Base-by-base conservation (phyloP, 176 grass and related monocot genomes). In the Elaeis guineensis region DNA sequence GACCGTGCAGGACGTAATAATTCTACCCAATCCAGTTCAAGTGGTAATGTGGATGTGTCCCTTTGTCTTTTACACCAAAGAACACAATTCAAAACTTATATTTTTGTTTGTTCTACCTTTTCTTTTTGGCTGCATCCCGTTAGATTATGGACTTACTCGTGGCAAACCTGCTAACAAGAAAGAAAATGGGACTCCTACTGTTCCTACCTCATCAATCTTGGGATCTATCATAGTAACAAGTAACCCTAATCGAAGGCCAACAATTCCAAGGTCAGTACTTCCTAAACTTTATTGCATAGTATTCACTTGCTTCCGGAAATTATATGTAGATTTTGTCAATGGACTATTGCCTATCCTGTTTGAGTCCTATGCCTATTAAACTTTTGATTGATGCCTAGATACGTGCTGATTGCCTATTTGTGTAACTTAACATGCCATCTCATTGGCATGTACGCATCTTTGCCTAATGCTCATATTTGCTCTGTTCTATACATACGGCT, bases 191-290 rank as follows among this genome's bases (percentile, higher is more conserved):
- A n/a, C 65, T 52, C 61, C 62, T 73, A 26, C 28, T 51, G 66
- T 57, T 69, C 49, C 30, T 15, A 79, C 58, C 51, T 82, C 65
- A 53, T 80, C 79, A 64, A 66, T 82, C 66, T 74, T 70, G 5
- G 92, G 81, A 55, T 64, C 87, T 64, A 75, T 65, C 17, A 39
- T 65, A n/a, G 6, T 51, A 52, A 12, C 83, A 76, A 73, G 49
- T 62, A 82, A 79, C 72, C 69, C 77, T 23, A 65, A 61, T 78
- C 79, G 76, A 66, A 88, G 77, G 74, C 68, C 66, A 79, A 65
- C 51, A 21, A 63, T 57, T 54, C 29, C 72, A 80, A 97, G 84
- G 92, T 91, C 74, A 78, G 20, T 55, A 49, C 16, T 64, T 30
- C 25, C 23, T 55, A 25, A 49, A 57, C 54, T 50, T 71, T 29